These are phyloP conservation scores for Thraustochytrium striatum DNA, from an alignment of 352 stramenopile genomes.

Conservation along the genomic window DNA sequence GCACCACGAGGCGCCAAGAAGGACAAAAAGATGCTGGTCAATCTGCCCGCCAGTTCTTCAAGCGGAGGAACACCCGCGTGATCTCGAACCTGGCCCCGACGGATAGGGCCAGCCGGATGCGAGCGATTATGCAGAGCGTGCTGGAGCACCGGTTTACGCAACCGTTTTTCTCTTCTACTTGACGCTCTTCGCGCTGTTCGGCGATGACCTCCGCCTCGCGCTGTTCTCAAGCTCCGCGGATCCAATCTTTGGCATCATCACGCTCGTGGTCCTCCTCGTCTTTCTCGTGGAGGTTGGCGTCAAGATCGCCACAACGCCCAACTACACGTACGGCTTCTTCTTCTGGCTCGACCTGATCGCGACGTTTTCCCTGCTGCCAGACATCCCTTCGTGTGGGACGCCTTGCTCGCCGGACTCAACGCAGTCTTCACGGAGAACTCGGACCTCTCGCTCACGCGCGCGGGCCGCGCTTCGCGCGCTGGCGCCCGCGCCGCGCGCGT, in stretches of 20 bases:
- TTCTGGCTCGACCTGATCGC: slow-evolving; percentile 77
- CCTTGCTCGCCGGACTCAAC: slow-evolving; percentile 59
- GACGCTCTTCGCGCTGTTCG: slow-evolving; percentile 77
- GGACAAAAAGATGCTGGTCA: background rate
- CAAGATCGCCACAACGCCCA: slow-evolving; percentile 66
- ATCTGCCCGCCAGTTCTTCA: background rate
- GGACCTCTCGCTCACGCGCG: slow-evolving; percentile 61
- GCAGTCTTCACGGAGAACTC: slow-evolving; percentile 65
- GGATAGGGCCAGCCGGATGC: background rate
- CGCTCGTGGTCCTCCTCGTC: slow-evolving; percentile 68
- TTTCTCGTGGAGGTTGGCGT: slow-evolving; percentile 71
- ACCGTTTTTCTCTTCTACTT: slow-evolving; percentile 69
- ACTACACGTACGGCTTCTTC: slow-evolving; percentile 77
- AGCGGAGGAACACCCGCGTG: background rate
- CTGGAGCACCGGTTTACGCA: slow-evolving; percentile 40
- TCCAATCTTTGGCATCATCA: slow-evolving; percentile 67
- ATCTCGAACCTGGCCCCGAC: background rate
- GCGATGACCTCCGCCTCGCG: slow-evolving; percentile 73
- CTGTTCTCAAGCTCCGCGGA: slow-evolving; percentile 62
- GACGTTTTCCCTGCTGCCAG: slow-evolving; percentile 74
- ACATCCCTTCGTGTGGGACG: slow-evolving; percentile 59
- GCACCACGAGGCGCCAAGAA: background rate
- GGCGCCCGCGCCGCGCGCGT: slow-evolving; percentile 53
- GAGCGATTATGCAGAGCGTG: background rate
- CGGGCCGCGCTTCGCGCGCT: slow-evolving; percentile 57